Percentiles rank a stretch among this genome's conserved stretches.
These are phyloP conservation scores for Phytophthora nicotianae DNA, from an alignment of 352 stramenopile genomes.

Conservation along the genomic window DNA sequence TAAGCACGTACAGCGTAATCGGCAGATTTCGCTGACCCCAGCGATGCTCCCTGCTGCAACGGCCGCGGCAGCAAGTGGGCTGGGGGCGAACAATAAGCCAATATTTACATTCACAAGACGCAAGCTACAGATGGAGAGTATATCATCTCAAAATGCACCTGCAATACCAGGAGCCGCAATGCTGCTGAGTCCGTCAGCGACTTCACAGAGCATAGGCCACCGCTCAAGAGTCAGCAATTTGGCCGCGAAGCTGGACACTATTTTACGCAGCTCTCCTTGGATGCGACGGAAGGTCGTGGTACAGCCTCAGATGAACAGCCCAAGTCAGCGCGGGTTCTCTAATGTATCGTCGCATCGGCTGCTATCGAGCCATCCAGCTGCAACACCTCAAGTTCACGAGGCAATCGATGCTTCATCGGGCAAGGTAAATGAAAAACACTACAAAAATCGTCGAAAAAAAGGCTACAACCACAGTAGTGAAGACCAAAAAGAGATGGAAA, in stretches of 20 bases:
- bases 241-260: slow-evolving; percentile 61
- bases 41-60: slow-evolving; percentile 26
- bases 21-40: slow-evolving; percentile 33
- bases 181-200: slow-evolving; percentile 3
- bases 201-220: slow-evolving; percentile 29
- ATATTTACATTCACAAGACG: slow-evolving; percentile 33
- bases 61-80: slow-evolving; percentile 18
- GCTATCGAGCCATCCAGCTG: slow-evolving; percentile 3
- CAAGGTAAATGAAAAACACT: slow-evolving; percentile 13
- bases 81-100: slow-evolving; percentile 32
- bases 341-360: slow-evolving; percentile 18
- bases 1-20: slow-evolving; percentile 31
- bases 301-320: slow-evolving; percentile 35
- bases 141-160: slow-evolving; percentile 1
- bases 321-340: slow-evolving; percentile 20
- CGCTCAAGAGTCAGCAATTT: slow-evolving; percentile 44
- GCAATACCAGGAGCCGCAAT: neutral
- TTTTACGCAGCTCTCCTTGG: slow-evolving; percentile 60
- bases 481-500: slow-evolving; percentile 23
- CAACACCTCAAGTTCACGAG: slow-evolving; percentile 18
- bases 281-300: slow-evolving; percentile 67
- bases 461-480: slow-evolving; percentile 1
- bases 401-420: slow-evolving; percentile 5
- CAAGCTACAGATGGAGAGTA: slow-evolving; percentile 30
- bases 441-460: slow-evolving; percentile 18